Evolutionary conservation across 306 rosid genomes (phyloP).

Genomic region (Malus sieversii): DNA sequence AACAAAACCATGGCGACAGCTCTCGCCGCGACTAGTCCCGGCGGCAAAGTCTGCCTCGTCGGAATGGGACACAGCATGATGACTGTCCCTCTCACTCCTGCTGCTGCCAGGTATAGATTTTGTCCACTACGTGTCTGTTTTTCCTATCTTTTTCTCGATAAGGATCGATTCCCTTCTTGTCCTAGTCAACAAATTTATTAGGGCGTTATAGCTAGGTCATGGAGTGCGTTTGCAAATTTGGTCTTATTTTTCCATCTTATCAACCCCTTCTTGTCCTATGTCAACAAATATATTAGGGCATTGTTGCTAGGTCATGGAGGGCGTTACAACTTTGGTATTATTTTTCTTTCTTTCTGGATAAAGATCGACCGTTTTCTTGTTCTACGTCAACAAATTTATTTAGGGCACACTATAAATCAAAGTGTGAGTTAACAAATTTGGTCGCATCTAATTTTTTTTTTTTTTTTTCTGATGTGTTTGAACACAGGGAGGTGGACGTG

Average conservation of each 20-base stretch:
- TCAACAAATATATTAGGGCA: too few species aligned
- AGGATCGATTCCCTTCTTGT: background rate
- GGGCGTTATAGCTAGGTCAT: background rate
- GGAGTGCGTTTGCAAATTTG: background rate
- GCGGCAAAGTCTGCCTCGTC: background rate
- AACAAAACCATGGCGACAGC: background rate
- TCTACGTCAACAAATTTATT: background rate
- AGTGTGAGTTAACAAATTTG: background rate
- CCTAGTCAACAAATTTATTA: background rate
- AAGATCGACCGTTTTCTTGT: background rate
- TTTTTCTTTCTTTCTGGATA: too few species aligned
- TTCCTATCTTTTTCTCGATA: background rate
- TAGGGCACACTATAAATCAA: background rate
- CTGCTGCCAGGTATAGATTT: background rate
- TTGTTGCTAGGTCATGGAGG: too few species aligned
- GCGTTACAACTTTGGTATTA: too few species aligned
- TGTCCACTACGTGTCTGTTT: background rate
- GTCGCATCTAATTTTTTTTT: background rate
- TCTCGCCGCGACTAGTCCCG: background rate
- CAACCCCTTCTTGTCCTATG: too few species aligned
- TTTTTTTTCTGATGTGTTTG: background rate
- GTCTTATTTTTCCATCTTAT: background rate
- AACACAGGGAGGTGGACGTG: background rate
- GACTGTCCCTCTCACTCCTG: background rate
- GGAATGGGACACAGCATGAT: background rate